phyloP scores from a whole-genome alignment of 192 early-diverging fungal genomes.

The Gamsiella multidivaricata region DNA sequence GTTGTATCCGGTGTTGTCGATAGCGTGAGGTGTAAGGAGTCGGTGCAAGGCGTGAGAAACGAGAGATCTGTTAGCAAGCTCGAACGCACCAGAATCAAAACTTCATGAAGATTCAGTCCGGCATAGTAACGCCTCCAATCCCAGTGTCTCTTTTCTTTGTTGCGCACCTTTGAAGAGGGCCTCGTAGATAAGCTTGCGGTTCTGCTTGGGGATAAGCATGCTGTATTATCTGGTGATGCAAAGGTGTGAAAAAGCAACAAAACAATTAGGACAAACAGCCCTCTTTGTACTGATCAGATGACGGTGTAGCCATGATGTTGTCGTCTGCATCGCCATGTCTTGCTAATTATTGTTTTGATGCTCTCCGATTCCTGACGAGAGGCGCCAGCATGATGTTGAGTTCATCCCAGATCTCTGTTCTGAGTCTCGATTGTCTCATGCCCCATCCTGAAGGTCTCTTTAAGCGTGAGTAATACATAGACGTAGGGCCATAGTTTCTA shows the following conservation, averaged over 20 bases:
- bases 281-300: too few species aligned
- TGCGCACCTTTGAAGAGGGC: conserved; percentile 84
- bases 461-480: too few species aligned
- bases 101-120: conserved; percentile 13
- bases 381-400: too few species aligned
- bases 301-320: too few species aligned
- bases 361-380: too few species aligned
- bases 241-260: background rate
- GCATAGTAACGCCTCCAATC: conserved; percentile 14
- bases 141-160: conserved; percentile 2
- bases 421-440: too few species aligned
- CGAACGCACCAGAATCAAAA: conserved; percentile 16
- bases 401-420: too few species aligned
- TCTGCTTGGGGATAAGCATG: conserved; percentile 98
- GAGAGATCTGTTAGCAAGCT: background rate
- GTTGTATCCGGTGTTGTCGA: background rate
- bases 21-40: background rate
- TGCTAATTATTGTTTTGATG: too few species aligned
- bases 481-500: too few species aligned
- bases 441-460: too few species aligned
- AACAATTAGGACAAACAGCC: too few species aligned
- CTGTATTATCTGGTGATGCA: conserved; percentile 54
- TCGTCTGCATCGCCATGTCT: too few species aligned
- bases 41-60: background rate
- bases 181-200: conserved; percentile 97